Percentiles rank a stretch among this genome's conserved stretches.
phyloP scores from a whole-genome alignment of 768 basidiomycete species.

The Pisolithus tinctorius region DNA sequence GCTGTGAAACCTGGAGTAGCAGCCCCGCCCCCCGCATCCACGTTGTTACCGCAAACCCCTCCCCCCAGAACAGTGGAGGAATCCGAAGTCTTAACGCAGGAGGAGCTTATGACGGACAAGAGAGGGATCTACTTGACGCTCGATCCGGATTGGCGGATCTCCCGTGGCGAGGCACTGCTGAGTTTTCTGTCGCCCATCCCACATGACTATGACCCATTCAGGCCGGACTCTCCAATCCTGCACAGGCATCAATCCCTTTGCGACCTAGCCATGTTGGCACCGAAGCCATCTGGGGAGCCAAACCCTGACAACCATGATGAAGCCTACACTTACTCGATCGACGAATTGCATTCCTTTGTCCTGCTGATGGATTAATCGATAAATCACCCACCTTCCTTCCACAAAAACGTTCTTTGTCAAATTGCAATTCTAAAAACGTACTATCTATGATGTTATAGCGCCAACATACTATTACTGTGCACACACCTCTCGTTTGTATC shows the following conservation, averaged over 20 bases:
- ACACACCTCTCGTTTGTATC: conserved; percentile 7
- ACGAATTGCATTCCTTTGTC: conserved; percentile 20
- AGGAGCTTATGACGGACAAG: conserved; percentile 8
- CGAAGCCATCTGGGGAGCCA: neutral
- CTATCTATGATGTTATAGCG: neutral
- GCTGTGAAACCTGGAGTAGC: neutral
- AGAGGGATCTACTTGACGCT: conserved; percentile 25
- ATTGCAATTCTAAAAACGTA: neutral
- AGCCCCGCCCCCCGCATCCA: neutral
- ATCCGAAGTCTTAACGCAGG: neutral
- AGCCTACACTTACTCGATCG: conserved; percentile 8
- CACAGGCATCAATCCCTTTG: conserved; percentile 17
- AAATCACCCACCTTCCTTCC: neutral
- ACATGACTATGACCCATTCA: conserved; percentile 2
- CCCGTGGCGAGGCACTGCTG: conserved; percentile 15
- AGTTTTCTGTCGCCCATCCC: conserved; percentile 21
- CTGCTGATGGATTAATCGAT: conserved; percentile 6
- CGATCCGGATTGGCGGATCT: conserved; percentile 17
- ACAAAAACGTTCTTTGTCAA: neutral
- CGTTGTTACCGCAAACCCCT: neutral
- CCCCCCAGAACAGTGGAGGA: neutral
- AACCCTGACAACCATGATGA: neutral
- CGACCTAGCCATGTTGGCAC: conserved; percentile 9
- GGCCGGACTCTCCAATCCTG: conserved; percentile 18
- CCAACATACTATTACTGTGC: neutral